These are phyloP conservation scores for Cercophora sp. DNA, from an alignment of 495 filamentous ascomycete genomes.

Conservation along the genomic window DNA sequence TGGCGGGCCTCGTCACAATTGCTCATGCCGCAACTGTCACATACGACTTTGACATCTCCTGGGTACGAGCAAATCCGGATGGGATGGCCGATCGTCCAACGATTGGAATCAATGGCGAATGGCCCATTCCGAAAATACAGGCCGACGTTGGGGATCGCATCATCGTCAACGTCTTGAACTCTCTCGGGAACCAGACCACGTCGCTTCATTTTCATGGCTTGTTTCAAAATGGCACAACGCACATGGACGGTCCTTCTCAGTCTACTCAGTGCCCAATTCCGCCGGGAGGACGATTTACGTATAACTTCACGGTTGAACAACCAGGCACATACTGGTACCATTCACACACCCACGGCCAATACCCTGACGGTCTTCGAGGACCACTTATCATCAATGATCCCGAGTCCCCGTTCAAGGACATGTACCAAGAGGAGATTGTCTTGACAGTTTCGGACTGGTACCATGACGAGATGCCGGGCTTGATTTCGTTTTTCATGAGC, in stretches of 20 bases:
- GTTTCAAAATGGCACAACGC: slow-evolving; percentile 63
- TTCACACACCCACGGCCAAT: slow-evolving; percentile 32
- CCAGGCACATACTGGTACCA: slow-evolving; percentile 52
- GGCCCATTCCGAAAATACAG: slow-evolving; percentile 67
- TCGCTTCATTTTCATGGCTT: slow-evolving; percentile 75
- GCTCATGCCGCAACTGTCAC: slow-evolving; percentile 56
- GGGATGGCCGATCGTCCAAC: slow-evolving; percentile 59
- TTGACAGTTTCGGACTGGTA: slow-evolving; percentile 49
- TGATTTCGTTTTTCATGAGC: slow-evolving; percentile 32
- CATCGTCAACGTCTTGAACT: slow-evolving; percentile 68
- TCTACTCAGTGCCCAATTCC: slow-evolving; percentile 65
- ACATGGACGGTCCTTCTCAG: slow-evolving; percentile 70
- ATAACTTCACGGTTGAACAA: slow-evolving; percentile 72
- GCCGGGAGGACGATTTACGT: slow-evolving; percentile 62
- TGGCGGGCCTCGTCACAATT: slow-evolving; percentile 8
- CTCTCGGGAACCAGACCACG: slow-evolving; percentile 64
- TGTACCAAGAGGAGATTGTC: slow-evolving; percentile 49
- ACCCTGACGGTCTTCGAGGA: slow-evolving; percentile 51
- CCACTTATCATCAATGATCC: slow-evolving; percentile 55
- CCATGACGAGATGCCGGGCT: slow-evolving; percentile 33
- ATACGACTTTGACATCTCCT: slow-evolving; percentile 75
- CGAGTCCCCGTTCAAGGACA: slow-evolving; percentile 42
- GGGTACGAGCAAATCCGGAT: slow-evolving; percentile 81
- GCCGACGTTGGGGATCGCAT: slow-evolving; percentile 68
- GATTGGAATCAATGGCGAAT: slow-evolving; percentile 79